These are phyloP conservation scores for Sphaerobolus stellatus DNA, from an alignment of 1,284 basidiomycete genomes.

Conservation along the genomic window DNA sequence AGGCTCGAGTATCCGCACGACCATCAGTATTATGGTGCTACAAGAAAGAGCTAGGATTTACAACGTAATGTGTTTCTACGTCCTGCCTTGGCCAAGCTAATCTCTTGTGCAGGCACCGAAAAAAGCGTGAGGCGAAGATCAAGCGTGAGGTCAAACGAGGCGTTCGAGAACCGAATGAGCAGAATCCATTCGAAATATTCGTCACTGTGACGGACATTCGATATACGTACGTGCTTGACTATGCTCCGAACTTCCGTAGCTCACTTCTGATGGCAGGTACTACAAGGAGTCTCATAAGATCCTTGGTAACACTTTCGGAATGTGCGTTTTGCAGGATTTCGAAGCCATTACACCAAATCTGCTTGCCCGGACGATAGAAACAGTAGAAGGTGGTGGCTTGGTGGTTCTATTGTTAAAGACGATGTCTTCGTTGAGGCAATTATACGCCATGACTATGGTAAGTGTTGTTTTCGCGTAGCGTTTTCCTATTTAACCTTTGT, in stretches of 20 bases:
- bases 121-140: slow-evolving; percentile 94
- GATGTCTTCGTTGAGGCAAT: slow-evolving; percentile 90
- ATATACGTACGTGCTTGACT: slow-evolving; percentile 69
- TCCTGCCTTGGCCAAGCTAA: too few relatives aligned
- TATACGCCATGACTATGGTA: slow-evolving; percentile 97
- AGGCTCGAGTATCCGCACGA: slow-evolving; percentile 84
- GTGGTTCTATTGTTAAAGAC: slow-evolving; percentile 92
- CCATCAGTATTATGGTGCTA: slow-evolving; percentile 97
- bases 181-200: slow-evolving; percentile 98
- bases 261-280: slow-evolving; percentile 44
- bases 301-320: slow-evolving; percentile 96
- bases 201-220: slow-evolving; percentile 98
- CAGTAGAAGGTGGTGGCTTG: slow-evolving; percentile 95
- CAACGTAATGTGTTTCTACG: slow-evolving; percentile 51
- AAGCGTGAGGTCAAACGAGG: slow-evolving; percentile 94
- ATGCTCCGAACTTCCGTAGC: background rate
- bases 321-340: slow-evolving; percentile 97
- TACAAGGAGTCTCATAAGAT: slow-evolving; percentile 97
- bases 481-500: background rate
- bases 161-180: slow-evolving; percentile 90
- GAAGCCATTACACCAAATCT: slow-evolving; percentile 98
- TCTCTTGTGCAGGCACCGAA: slow-evolving; percentile 94
- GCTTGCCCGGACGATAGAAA: slow-evolving; percentile 96
- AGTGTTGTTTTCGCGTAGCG: slow-evolving; percentile 24
- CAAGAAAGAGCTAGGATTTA: slow-evolving; percentile 95